Base-by-base conservation (phyloP, 805 yeast genomes). In the Starmerella vaccinii region DNA sequence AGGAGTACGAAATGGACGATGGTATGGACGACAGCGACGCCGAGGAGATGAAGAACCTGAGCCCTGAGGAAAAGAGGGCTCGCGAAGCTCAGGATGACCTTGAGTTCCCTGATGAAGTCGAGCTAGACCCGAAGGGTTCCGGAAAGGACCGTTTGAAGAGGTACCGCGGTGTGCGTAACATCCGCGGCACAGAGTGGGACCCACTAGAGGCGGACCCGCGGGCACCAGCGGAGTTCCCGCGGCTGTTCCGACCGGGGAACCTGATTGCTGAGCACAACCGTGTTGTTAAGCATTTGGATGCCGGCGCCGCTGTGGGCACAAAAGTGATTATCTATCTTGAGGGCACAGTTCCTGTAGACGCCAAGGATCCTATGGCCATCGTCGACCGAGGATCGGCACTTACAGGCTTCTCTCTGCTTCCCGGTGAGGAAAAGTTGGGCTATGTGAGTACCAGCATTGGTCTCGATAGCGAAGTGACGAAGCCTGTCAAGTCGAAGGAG, bases 61-160 rank as follows among this genome's bases (percentile, higher is more conserved):
- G 87, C 33, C 68, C 87, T 45, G 71, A 82, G 30, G 95, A 85
- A 59, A 96, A 87, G 59, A 96, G 86, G 65, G 80, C 78, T n/a
- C 41, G 23, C 59, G 73, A 72, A 35, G 95, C 80, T 57, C 76
- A 76, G 53, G 97, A 89, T 49, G 97, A 87, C 64, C 74, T 78
- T 32, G 95, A 89, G 60, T 92, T 88, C 72, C 97, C 97, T 0
- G 99, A 92, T 68, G 98, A 92, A 68, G 69, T 90, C 50, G 97
- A 92, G 65, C 69, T 92, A 39, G 76, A 74, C 42, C 97, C 97
- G 27, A 63, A 67, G 5, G 89, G 77, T 57, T 75, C 83, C 5
- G 97, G 85, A 9, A 76, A 76, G 59, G 87, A 88, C 56, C 76
- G 86, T 56, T 72, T 92, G 51, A 68, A 73, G 27, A 77, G 88